Evolutionary conservation across 345 rosid genomes (phyloP), one percentile per base, ranked within the genome.

Genomic region (Mangifera indica): DNA sequence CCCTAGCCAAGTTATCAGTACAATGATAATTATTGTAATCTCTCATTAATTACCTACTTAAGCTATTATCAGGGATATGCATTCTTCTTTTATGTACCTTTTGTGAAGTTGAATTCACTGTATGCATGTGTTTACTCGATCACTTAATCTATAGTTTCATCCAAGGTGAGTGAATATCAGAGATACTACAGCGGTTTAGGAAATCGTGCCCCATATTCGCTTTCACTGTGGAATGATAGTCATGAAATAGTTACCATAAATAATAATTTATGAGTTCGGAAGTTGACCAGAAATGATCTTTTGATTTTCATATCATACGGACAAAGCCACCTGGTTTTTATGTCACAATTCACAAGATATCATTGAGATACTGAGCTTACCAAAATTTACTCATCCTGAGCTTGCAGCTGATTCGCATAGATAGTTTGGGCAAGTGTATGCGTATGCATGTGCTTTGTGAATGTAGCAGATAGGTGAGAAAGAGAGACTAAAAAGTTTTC

Each of bases 1-100:
- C 91, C 24, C 84, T 94, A 0, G 95, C 93, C 60, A 87, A 90
- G 87, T 82, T 92, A 74, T 90, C 96, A 9, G 64, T 76, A 69
- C 42, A 75, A 42, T 85, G 77, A 85, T 48, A 67, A 7, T 21
- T 60, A 44, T 32, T 17, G 21, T 34, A 40, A 18, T 18, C 60
- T 59, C 45, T 10, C 53, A 1, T 52, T 70, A 21, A 70, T 20
- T 20, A 65, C 20, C 70, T 37, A 42, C 60, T 24, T 12, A 53
- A 60, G 7, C 2, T 58, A 18, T 37, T 22, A 13, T 46, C 13
- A 46, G 59, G 48, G 59, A 17, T 10, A 12, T 24, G 18, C 63
- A 52, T 42, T 12, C 18, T 58, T 65, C 42, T 55, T 18, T 34
- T 8, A 12, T 26, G 60, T 7, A 60, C 25, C 55, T 42, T 24